phyloP scores from a whole-genome alignment of 2,329 filamentous ascomycete genomes.

The Triangularia setosa region DNA sequence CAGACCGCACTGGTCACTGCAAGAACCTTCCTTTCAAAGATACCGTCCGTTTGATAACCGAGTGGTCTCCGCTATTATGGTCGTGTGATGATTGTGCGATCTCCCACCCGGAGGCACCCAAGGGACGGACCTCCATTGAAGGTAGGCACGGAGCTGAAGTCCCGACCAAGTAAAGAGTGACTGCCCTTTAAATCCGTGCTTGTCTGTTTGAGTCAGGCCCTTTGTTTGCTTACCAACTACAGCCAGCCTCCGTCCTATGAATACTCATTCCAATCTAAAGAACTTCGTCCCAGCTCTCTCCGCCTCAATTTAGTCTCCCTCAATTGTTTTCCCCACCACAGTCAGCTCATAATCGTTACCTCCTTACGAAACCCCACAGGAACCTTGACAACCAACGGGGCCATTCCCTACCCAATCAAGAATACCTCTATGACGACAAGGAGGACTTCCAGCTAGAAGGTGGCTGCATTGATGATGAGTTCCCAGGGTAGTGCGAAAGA shows the following conservation, averaged over 20 bases:
- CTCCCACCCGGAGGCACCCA: not conserved
- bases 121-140: not conserved
- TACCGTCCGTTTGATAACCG: not conserved
- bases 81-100: not conserved
- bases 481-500: not conserved
- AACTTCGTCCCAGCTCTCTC: not conserved
- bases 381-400: not conserved
- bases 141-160: not conserved
- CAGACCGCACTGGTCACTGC: not conserved
- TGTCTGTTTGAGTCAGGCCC: not conserved
- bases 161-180: not conserved
- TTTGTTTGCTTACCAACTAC: not conserved
- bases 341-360: not conserved
- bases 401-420: too few relatives aligned
- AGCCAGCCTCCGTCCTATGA: not conserved
- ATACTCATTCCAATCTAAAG: not conserved
- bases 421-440: not conserved
- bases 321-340: not conserved
- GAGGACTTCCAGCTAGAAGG: not conserved
- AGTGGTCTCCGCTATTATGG: too few relatives aligned
- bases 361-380: not conserved
- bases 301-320: not conserved
- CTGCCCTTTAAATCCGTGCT: not conserved
- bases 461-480: not conserved
- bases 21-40: not conserved